A percentile compares a stretch with the other conserved stretches of the same genome.
These are phyloP conservation scores for Candida tallmaniae DNA, from an alignment of 805 yeast genomes.

Conservation along the genomic window DNA sequence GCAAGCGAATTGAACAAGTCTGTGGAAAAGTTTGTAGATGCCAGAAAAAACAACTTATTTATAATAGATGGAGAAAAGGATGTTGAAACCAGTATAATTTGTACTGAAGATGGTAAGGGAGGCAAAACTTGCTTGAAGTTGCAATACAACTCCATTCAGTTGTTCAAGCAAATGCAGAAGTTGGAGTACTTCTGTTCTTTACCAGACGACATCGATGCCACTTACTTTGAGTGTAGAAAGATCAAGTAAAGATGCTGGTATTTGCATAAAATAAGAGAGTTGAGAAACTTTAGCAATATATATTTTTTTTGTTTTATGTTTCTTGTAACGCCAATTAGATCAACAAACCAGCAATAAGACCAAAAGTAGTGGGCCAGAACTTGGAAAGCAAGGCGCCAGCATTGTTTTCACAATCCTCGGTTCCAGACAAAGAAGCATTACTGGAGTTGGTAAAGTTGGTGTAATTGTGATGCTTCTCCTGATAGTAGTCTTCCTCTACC, in stretches of 20 bases:
- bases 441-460: conserved; percentile 8
- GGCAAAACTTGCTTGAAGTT: conserved; percentile 47
- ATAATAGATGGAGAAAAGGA: conserved; percentile 41
- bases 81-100: conserved; percentile 37
- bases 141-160: conserved; percentile 31
- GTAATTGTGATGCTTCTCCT: no score
- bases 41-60: conserved; percentile 29
- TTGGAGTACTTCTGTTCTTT: conserved; percentile 48
- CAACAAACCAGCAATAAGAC: no score
- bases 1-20: conserved; percentile 14
- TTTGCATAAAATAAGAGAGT: no score
- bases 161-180: conserved; percentile 47
- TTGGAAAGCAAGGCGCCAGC: no score
- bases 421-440: conserved; percentile 7
- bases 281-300: no score
- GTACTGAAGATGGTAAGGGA: conserved; percentile 40
- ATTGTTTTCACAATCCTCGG: conserved; percentile 14
- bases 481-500: conserved; percentile 7
- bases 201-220: conserved; percentile 45
- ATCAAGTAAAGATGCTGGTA: no score
- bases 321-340: no score
- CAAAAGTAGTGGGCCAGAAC: no score
- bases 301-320: conserved; percentile 4
- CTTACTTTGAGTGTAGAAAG: conserved; percentile 50
- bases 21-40: conserved; percentile 27